These are phyloP conservation scores for Pleurotus eryngii DNA, from an alignment of 768 basidiomycete species.

Conservation along the genomic window DNA sequence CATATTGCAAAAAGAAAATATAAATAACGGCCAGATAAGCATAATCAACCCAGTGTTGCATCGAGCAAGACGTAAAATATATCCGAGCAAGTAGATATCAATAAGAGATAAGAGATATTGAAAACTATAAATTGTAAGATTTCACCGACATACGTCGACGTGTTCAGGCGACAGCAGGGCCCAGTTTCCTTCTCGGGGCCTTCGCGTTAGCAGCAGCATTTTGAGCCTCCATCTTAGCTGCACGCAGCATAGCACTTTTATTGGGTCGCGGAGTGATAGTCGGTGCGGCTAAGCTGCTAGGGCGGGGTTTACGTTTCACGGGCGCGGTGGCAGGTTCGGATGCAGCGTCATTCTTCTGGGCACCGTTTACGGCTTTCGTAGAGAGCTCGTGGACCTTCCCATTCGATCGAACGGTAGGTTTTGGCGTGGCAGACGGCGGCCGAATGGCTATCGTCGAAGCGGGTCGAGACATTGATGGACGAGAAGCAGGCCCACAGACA, in stretches of 20 bases:
- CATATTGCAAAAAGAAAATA: too few species aligned
- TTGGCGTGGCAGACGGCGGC: slow-evolving; percentile 8
- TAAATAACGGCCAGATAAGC: too few species aligned
- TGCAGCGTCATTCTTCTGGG: slow-evolving; percentile 9
- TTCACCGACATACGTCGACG: slow-evolving; percentile 34
- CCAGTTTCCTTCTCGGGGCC: slow-evolving; percentile 22
- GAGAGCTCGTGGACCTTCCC: not conserved
- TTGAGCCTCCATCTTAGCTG: slow-evolving; percentile 63
- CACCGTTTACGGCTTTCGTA: slow-evolving; percentile 17
- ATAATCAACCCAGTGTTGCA: too few species aligned
- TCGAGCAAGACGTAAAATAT: too few species aligned
- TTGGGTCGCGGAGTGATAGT: slow-evolving; percentile 69
- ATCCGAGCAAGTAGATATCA: too few species aligned
- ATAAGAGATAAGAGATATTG: too few species aligned
- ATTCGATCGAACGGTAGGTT: slow-evolving; percentile 9
- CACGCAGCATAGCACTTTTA: slow-evolving; percentile 67
- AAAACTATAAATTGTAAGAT: not conserved
- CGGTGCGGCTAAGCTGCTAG: slow-evolving; percentile 56
- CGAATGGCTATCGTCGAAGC: slow-evolving; percentile 36
- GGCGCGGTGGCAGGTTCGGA: slow-evolving; percentile 2
- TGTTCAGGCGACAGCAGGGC: slow-evolving; percentile 29
- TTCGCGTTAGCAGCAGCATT: slow-evolving; percentile 40
- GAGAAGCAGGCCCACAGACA: slow-evolving; percentile 14
- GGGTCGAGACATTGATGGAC: slow-evolving; percentile 31
- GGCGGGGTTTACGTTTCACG: slow-evolving; percentile 44